These are phyloP conservation scores for Epichloe brachyelytri DNA, from an alignment of 2,329 filamentous ascomycete species.

Conservation along the genomic window DNA sequence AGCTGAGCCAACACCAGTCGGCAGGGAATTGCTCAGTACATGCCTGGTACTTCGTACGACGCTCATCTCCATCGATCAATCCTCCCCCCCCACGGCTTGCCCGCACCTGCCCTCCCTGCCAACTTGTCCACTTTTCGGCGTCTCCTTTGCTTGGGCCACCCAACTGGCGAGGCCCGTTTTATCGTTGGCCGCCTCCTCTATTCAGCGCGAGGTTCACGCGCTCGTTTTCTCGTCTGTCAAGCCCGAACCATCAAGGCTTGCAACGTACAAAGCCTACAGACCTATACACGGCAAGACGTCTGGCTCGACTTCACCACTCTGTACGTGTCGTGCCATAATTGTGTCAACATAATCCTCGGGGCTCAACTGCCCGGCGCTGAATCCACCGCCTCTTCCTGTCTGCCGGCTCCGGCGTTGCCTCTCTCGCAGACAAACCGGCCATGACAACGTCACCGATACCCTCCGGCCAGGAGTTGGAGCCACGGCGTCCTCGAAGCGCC, in stretches of 20 bases:
- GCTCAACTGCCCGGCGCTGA: constrained; percentile 3
- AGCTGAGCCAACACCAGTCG: no score
- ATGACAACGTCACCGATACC: constrained; percentile 26
- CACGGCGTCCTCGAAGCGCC: constrained; percentile 20
- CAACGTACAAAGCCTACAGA: background rate
- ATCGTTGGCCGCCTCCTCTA: constrained; percentile 2
- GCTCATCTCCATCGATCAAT: no score
- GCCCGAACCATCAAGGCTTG: background rate
- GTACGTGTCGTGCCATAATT: background rate
- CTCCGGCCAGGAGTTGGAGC: constrained; percentile 24
- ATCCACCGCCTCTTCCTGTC: constrained; percentile 1
- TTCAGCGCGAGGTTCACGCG: constrained; percentile 9
- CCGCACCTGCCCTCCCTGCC: constrained; percentile 1
- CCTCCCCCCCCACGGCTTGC: background rate
- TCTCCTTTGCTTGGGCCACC: constrained; percentile 3
- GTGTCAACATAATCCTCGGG: background rate
- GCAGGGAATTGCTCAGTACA: background rate
- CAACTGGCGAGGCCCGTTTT: background rate
- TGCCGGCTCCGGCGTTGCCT: constrained; percentile 7
- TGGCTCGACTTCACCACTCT: background rate
- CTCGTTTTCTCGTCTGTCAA: constrained; percentile 3
- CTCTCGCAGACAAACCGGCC: constrained; percentile 8
- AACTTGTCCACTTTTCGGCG: constrained; percentile 3
- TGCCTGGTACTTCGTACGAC: background rate
- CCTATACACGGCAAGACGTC: background rate